Conservation (phyloP, 805 yeast genomes). For the Wickerhamia fluorescens region DNA sequence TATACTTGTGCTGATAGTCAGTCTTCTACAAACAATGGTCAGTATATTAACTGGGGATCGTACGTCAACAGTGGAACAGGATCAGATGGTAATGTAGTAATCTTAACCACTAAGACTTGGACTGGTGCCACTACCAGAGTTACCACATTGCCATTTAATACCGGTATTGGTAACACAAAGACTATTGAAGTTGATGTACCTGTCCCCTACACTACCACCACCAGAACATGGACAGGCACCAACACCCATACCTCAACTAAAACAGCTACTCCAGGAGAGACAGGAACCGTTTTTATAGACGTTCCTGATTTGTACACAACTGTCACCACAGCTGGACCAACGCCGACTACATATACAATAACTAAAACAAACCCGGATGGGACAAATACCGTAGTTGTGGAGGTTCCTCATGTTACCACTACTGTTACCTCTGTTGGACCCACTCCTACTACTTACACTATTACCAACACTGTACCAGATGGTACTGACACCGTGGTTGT, state of each 20-base stretch:
- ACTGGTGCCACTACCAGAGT: conserved; percentile 7
- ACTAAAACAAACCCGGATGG: conserved; percentile 7
- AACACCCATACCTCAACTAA: conserved; percentile 5
- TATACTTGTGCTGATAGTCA: conserved; percentile 7
- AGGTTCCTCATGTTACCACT: conserved; percentile 8
- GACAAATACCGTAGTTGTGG: conserved; percentile 9
- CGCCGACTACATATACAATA: conserved; percentile 1
- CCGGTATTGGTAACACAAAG: conserved; percentile 6
- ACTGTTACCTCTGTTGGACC: too few species aligned
- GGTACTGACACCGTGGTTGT: too few species aligned
- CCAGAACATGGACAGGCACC: conserved; percentile 7
- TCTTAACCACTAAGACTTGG: conserved; percentile 4
- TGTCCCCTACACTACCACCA: conserved; percentile 7
- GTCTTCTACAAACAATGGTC: background rate
- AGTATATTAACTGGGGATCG: conserved; percentile 3
- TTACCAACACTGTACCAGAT: too few species aligned
- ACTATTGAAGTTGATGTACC: conserved; percentile 10
- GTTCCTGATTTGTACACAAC: conserved; percentile 10
- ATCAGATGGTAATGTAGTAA: conserved; percentile 5
- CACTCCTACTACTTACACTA: too few species aligned
- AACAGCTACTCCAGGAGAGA: conserved; percentile 5
- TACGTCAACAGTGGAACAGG: conserved; percentile 4
- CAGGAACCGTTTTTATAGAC: conserved; percentile 8
- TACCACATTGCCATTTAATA: conserved; percentile 4
- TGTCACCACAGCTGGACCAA: conserved; percentile 10